Conservation (phyloP, 352 stramenopile species). For the Phytophthora citrophthora region DNA sequence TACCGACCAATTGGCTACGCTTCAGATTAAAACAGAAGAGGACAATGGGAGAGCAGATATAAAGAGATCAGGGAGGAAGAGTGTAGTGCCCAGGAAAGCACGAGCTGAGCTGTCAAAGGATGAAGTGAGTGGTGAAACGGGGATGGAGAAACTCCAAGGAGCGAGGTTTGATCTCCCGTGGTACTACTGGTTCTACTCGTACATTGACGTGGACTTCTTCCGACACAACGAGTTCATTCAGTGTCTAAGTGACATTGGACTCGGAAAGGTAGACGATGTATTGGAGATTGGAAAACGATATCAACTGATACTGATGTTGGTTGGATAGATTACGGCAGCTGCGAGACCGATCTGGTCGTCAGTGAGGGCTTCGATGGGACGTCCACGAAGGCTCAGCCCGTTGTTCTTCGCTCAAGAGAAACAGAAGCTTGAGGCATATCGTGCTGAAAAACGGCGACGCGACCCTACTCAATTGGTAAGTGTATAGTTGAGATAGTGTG, state of each 20-base stretch:
- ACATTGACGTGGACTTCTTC: constrained; percentile 73
- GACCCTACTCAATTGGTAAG: constrained; percentile 22
- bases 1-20: constrained; percentile 38
- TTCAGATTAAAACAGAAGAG: constrained; percentile 29
- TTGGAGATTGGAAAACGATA: background rate
- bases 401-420: constrained; percentile 76
- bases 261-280: constrained; percentile 51
- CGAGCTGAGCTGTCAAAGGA: constrained; percentile 23
- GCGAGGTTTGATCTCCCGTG: constrained; percentile 63
- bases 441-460: constrained; percentile 43
- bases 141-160: constrained; percentile 20
- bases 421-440: constrained; percentile 68
- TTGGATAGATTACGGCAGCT: constrained; percentile 49
- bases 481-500: background rate
- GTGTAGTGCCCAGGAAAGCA: background rate
- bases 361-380: constrained; percentile 76
- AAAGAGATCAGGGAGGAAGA: constrained; percentile 19
- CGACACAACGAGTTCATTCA: constrained; percentile 80
- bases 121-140: constrained; percentile 7
- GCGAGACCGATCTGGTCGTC: constrained; percentile 79
- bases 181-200: constrained; percentile 78
- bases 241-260: constrained; percentile 68
- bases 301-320: background rate
- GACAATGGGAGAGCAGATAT: background rate
- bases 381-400: constrained; percentile 66